A percentile compares a stretch with the other conserved stretches of the same genome.
Evolutionary conservation across 805 yeast genomes (phyloP).

Genomic region (Kockiozyma suomiensis): DNA sequence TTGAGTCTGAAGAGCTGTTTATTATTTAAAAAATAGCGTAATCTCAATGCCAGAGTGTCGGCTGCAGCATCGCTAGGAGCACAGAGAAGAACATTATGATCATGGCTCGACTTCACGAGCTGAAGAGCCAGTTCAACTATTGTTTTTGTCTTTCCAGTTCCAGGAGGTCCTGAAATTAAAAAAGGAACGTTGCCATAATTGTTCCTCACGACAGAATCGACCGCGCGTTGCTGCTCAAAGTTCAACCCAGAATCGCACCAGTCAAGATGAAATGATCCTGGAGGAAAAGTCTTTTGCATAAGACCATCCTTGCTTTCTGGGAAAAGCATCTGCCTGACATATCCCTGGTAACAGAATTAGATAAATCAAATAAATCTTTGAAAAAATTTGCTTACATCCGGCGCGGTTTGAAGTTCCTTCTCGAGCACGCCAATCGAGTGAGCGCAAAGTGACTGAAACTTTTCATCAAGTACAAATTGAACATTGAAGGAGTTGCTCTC

Average conservation of each 20-base stretch:
- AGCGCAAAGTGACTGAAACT: conserved; percentile 3
- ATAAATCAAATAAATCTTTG: background rate
- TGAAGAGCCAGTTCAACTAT: conserved; percentile 32
- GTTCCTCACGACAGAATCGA: conserved; percentile 21
- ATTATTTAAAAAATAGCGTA: conserved; percentile 18
- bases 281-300: conserved; percentile 14
- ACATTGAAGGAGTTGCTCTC: conserved; percentile 27
- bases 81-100: conserved; percentile 22
- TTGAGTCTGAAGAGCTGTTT: conserved; percentile 25
- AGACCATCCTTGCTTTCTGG: conserved; percentile 23
- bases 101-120: conserved; percentile 2
- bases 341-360: conserved; percentile 10
- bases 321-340: conserved; percentile 24
- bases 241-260: conserved; percentile 28
- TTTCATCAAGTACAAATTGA: conserved; percentile 15
- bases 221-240: conserved; percentile 29
- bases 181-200: conserved; percentile 30
- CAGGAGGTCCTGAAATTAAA: conserved; percentile 32
- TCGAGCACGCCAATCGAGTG: conserved; percentile 5
- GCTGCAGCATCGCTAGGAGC: conserved; percentile 35
- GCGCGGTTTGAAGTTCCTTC: background rate
- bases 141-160: conserved; percentile 33
- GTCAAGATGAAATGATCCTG: conserved; percentile 14
- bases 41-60: conserved; percentile 29
- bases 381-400: background rate